Percentiles rank a stretch among this genome's conserved stretches.
Conservation (phyloP, 257 asterid species). For the Fraxinus anomala region DNA sequence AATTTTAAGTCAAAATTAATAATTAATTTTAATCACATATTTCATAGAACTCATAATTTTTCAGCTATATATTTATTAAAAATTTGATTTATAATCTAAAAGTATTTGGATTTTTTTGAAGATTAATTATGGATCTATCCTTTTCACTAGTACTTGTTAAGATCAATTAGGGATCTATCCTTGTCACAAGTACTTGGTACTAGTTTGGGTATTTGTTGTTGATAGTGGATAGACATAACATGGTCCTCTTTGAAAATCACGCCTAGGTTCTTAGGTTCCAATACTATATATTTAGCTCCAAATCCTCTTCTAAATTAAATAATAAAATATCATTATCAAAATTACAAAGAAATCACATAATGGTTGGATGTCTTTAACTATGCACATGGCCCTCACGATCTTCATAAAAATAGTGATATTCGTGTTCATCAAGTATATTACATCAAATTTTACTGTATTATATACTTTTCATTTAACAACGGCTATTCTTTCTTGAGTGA, state of each 20-base stretch:
- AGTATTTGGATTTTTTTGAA: no score
- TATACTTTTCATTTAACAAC: background rate
- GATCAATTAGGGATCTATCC: conserved; percentile 11
- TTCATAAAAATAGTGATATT: no score
- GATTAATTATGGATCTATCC: no score
- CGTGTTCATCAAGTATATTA: no score
- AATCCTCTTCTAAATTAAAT: conserved; percentile 3
- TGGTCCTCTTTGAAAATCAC: conserved; percentile 15
- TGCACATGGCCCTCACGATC: background rate
- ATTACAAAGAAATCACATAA: background rate
- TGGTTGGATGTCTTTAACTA: background rate
- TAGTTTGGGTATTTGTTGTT: conserved; percentile 15
- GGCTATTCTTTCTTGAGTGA: no score
- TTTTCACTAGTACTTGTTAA: conserved; percentile 6
- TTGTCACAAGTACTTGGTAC: conserved; percentile 26
- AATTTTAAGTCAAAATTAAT: no score
- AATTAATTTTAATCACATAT: no score
- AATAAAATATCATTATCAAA: background rate
- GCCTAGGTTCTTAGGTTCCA: background rate
- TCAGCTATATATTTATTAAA: no score
- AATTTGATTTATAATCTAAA: no score
- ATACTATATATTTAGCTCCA: background rate
- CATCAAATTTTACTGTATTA: no score
- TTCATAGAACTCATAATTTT: no score
- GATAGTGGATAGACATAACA: conserved; percentile 19